Evolutionary conservation across 768 basidiomycete species (phyloP).

Genomic region (Boletus sp.): DNA sequence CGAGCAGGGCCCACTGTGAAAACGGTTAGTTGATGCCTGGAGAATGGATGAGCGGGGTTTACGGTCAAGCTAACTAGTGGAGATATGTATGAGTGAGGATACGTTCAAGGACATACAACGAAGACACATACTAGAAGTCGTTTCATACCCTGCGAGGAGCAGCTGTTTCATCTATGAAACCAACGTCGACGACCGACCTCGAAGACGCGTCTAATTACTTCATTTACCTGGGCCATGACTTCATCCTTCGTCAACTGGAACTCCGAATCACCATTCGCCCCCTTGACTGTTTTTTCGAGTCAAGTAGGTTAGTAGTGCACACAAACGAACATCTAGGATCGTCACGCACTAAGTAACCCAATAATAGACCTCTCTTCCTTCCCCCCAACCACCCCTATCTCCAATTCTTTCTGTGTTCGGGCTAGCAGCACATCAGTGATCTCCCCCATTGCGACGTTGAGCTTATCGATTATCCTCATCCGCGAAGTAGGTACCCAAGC

Average conservation of each 20-base stretch:
- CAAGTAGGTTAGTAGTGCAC: not conserved
- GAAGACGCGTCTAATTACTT: not conserved
- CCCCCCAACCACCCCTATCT: constrained; percentile 14
- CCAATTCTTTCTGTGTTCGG: constrained; percentile 33
- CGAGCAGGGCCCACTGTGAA: constrained; percentile 34
- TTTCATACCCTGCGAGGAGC: constrained; percentile 21
- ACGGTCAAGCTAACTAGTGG: constrained; percentile 17
- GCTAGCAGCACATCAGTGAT: constrained; percentile 40
- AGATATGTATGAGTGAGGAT: not conserved
- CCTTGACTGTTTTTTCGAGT: constrained; percentile 30
- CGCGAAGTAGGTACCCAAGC: constrained; percentile 36
- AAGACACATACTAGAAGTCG: constrained; percentile 14
- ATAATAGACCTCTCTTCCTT: constrained; percentile 28
- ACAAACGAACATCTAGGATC: constrained; percentile 14
- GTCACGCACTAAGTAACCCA: constrained; percentile 18
- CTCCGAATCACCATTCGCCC: constrained; percentile 25
- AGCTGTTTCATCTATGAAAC: constrained; percentile 14
- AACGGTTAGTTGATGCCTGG: not conserved
- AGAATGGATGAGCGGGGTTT: not conserved
- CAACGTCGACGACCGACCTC: not conserved
- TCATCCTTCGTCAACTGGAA: constrained; percentile 25
- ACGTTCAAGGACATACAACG: not conserved
- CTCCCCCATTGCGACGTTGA: constrained; percentile 34
- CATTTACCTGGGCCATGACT: constrained; percentile 23
- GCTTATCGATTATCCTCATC: constrained; percentile 24